Evolutionary conservation across 2,329 filamentous ascomycete species (phyloP).

Genomic region (Trichoderma guizhouense): DNA sequence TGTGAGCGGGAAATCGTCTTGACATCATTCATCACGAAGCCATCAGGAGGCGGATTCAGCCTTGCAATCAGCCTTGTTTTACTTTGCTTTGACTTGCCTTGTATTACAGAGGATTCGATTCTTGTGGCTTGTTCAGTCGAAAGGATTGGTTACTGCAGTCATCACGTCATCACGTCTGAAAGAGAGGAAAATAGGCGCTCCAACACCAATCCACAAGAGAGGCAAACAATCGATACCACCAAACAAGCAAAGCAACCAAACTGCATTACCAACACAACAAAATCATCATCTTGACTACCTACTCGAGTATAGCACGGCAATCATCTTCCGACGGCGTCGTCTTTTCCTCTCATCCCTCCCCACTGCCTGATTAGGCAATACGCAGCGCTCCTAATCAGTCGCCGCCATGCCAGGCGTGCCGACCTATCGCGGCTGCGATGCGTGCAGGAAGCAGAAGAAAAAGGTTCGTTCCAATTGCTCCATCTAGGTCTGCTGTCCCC

Average conservation of each 20-base stretch:
- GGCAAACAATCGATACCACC: not conserved
- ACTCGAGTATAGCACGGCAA: not conserved
- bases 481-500: not conserved
- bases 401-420: slow-evolving; percentile 49
- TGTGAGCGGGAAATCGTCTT: not conserved
- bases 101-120: not conserved
- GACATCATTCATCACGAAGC: slow-evolving; percentile 14
- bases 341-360: not conserved
- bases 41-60: not conserved
- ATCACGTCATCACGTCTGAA: not conserved
- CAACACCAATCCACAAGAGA: not conserved
- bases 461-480: slow-evolving; percentile 38
- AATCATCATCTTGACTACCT: not conserved
- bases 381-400: slow-evolving; percentile 4
- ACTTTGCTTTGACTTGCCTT: not conserved
- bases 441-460: slow-evolving; percentile 51
- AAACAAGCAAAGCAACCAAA: not conserved
- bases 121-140: not conserved
- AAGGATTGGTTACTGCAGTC: not conserved
- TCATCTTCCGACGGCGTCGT: not conserved
- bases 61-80: not conserved
- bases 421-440: slow-evolving; percentile 48
- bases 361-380: slow-evolving; percentile 8
- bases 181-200: not conserved
- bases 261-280: not conserved